A percentile compares a stretch with the other conserved stretches of the same genome.
Evolutionary conservation across 2,329 filamentous ascomycete genomes (phyloP).

Genomic region (Atkinsonella texensis): DNA sequence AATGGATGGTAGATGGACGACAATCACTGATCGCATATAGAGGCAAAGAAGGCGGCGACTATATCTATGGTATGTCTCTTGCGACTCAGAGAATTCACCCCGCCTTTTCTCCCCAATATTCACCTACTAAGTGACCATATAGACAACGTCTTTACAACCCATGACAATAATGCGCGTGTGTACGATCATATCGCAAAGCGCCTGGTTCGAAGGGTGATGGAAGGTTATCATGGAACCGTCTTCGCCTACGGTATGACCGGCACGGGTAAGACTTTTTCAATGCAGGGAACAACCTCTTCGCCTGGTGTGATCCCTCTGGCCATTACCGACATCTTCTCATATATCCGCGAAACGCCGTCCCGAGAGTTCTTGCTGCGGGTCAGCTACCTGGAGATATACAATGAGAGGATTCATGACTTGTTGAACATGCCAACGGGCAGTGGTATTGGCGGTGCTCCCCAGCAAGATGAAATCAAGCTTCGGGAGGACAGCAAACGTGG

Average conservation of each 20-base stretch:
- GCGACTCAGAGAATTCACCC: neutral
- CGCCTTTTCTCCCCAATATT: constrained; percentile 2
- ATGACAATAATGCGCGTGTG: constrained; percentile 88
- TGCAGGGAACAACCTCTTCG: constrained; percentile 94
- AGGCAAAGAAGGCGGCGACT: constrained; percentile 84
- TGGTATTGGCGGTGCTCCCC: constrained; percentile 38
- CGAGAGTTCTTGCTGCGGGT: constrained; percentile 90
- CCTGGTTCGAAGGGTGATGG: constrained; percentile 92
- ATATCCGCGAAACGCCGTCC: constrained; percentile 91
- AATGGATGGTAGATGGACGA: constrained; percentile 87
- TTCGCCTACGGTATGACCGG: constrained; percentile 99
- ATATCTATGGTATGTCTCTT: constrained; percentile 64
- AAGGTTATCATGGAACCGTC: constrained; percentile 95
- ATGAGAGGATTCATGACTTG: constrained; percentile 92
- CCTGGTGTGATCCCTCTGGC: constrained; percentile 94
- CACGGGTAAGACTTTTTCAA: constrained; percentile 97
- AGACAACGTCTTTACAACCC: constrained; percentile 95
- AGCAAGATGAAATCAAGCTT: constrained; percentile 90
- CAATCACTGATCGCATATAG: constrained; percentile 70
- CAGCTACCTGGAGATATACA: constrained; percentile 98
- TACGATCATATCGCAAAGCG: constrained; percentile 93
- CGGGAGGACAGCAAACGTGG: constrained; percentile 93
- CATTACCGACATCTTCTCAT: constrained; percentile 98
- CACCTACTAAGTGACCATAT: constrained; percentile 8
- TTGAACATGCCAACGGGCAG: constrained; percentile 59